phyloP scores from a whole-genome alignment of 306 rosid species.

The Quercus mongolica region DNA sequence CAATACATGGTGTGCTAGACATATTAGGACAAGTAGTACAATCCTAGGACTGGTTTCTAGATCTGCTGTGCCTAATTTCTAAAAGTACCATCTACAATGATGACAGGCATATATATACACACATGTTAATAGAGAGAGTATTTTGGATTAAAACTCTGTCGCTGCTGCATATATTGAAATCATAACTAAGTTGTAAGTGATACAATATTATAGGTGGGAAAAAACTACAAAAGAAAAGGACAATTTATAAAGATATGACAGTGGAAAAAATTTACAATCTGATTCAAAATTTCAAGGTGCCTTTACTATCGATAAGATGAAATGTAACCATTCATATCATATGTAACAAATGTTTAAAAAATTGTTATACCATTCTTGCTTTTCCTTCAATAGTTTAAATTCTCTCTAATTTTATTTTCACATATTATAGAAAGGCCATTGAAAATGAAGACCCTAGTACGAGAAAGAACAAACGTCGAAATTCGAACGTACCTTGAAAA shows the following conservation, averaged over 20 bases:
- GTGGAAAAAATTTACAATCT: not conserved
- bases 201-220: too few species aligned
- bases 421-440: not conserved
- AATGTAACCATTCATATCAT: not conserved
- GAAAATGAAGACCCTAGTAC: not conserved
- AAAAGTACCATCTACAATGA: too few species aligned
- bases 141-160: too few species aligned
- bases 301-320: not conserved
- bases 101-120: not conserved
- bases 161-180: not conserved
- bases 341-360: not conserved
- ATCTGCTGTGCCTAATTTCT: too few species aligned
- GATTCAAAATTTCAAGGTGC: not conserved
- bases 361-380: not conserved
- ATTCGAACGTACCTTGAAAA: too few species aligned
- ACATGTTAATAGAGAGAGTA: too few species aligned
- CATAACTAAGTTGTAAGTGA: too few species aligned
- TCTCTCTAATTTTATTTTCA: not conserved
- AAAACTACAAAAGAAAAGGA: not conserved
- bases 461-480: not conserved
- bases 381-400: not conserved
- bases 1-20: not conserved
- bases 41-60: too few species aligned
- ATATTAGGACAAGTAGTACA: too few species aligned
- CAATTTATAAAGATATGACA: not conserved